phyloP scores from a whole-genome alignment of 2,329 filamentous ascomycete genomes.

The Colletotrichum karsti region DNA sequence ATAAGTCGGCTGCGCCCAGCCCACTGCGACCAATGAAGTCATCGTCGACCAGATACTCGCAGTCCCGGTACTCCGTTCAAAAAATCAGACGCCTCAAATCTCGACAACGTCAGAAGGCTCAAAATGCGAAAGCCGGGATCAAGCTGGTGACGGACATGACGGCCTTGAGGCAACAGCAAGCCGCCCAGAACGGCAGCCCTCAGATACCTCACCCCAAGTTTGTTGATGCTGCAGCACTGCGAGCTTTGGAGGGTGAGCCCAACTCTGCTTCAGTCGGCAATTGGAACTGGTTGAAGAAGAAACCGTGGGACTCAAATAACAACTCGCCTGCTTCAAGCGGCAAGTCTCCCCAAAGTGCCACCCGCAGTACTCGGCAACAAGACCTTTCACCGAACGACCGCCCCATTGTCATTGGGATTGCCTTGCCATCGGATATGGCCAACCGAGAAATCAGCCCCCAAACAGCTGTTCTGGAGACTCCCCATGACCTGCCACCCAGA shows the following conservation, averaged over 20 bases:
- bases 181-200: slow-evolving; percentile 38
- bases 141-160: slow-evolving; percentile 76
- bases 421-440: slow-evolving; percentile 62
- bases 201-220: slow-evolving; percentile 52
- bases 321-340: slow-evolving; percentile 31
- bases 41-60: slow-evolving; percentile 18
- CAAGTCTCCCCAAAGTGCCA: slow-evolving; percentile 33
- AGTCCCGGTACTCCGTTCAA: slow-evolving; percentile 44
- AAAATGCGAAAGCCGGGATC: slow-evolving; percentile 71
- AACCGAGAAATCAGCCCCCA: slow-evolving; percentile 54
- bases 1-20: slow-evolving; percentile 21
- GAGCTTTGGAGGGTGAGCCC: slow-evolving; percentile 65
- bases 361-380: slow-evolving; percentile 36
- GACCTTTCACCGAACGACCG: slow-evolving; percentile 74
- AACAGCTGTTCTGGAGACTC: slow-evolving; percentile 52
- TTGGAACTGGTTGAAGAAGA: slow-evolving; percentile 64
- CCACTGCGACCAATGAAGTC: slow-evolving; percentile 20
- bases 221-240: slow-evolving; percentile 66
- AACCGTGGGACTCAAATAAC: slow-evolving; percentile 36
- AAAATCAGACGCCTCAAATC: slow-evolving; percentile 62
- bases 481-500: slow-evolving; percentile 37
- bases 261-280: slow-evolving; percentile 63
- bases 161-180: slow-evolving; percentile 53
- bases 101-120: slow-evolving; percentile 66
- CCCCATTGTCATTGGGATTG: slow-evolving; percentile 79